Evolutionary conservation across 495 filamentous ascomycete genomes (phyloP), one percentile per base, ranked within the genome.

Genomic region (Lepidopterella palustris): DNA sequence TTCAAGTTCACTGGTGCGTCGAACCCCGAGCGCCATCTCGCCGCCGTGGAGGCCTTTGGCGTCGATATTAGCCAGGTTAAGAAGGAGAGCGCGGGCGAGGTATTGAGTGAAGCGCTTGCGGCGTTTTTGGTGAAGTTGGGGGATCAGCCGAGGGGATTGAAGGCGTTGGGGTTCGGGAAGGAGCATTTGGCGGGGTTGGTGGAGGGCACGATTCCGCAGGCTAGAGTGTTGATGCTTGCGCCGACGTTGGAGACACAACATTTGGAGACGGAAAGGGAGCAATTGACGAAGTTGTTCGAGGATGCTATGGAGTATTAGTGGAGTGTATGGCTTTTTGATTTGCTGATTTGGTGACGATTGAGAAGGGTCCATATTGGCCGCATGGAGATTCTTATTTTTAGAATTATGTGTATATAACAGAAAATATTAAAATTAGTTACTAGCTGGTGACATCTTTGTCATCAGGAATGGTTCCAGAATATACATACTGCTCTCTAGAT

Each of bases 191-290:
- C 90, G 25, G 82, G 73, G 3, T 73, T 98, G 60, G 90, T 98
- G 13, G 91, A 97, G 70, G 95, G 93, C 1, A 97, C 93, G 24
- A 82, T 98, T 48, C 93, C 93, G 25, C 93, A 98, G 76, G 79
- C 80, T 48, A 78, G 93, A 48, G 93, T 98, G 49, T 69, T 97
- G 73, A 92, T 91, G 88, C 73, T 98, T 52, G 95, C 95, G 39
- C 93, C 93, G 4, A 88, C 80, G 49, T 72, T 97, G 64, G 82
- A 81, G 60, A 84, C 84, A 69, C 65, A 80, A 52, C 75, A 82
- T 63, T 79, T 79, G 5, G 79, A 87, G 67, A 79, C 76, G 66
- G 84, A 88, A 68, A 82, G 85, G 70, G 84, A 87, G 66, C 83
- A 85, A 68, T 71, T 89, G 66, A 77, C 76, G 59, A 73, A 71